A percentile compares a stretch with the other conserved stretches of the same genome.
Evolutionary conservation across 148 eudicot genomes (phyloP).

Genomic region (Spergularia marina): DNA sequence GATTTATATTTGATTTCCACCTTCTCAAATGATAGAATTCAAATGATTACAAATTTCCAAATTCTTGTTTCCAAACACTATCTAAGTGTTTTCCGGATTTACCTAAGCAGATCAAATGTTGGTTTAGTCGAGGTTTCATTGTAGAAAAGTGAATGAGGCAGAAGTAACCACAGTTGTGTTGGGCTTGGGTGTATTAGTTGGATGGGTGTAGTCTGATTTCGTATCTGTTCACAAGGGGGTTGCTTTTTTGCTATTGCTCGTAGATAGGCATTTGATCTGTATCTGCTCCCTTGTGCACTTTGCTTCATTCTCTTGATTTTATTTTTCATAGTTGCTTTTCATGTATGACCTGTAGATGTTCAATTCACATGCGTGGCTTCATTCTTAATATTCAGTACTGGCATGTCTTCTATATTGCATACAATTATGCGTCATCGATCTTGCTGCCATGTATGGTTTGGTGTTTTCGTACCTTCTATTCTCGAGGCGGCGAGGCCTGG

Average conservation of each 20-base stretch:
- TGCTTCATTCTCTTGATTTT: neutral
- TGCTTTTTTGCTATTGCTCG: neutral
- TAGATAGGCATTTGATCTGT: neutral
- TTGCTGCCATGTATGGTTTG: no score
- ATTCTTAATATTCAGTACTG: neutral
- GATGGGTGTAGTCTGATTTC: neutral
- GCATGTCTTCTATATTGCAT: neutral
- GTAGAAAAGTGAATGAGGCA: no score
- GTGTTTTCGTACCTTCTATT: neutral
- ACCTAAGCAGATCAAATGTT: neutral
- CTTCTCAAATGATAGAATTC: no score
- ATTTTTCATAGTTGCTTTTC: slow-evolving; percentile 2
- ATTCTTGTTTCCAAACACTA: no score
- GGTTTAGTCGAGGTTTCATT: neutral
- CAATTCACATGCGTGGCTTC: neutral
- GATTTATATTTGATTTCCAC: no score
- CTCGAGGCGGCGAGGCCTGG: slow-evolving; percentile 16
- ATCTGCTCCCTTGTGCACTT: neutral
- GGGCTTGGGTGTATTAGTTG: neutral
- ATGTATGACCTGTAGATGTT: neutral
- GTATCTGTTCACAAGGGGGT: neutral
- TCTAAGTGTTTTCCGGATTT: no score
- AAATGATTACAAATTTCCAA: no score
- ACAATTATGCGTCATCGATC: neutral
- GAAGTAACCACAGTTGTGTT: neutral